phyloP scores from a whole-genome alignment of 257 asterid genomes.

The Apocynum venetum region DNA sequence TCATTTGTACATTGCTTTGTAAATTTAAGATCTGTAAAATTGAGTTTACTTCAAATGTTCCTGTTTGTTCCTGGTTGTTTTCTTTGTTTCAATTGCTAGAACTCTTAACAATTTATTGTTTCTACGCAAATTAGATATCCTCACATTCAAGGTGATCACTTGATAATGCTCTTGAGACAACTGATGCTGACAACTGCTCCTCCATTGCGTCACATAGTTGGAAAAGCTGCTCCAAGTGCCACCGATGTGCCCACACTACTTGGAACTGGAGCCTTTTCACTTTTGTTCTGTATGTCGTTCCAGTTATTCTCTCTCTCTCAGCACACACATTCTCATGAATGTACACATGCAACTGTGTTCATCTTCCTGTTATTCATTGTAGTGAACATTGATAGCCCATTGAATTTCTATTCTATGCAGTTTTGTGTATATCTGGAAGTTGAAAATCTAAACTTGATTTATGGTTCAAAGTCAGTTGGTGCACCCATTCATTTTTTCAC shows the following conservation, averaged over 20 bases:
- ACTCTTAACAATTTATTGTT: background rate
- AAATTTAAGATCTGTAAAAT: background rate
- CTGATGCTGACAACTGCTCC: constrained; percentile 60
- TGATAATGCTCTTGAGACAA: constrained; percentile 79
- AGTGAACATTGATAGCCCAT: background rate
- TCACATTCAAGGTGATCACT: constrained; percentile 73
- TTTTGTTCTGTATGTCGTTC: constrained; percentile 58
- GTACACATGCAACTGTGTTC: too few relatives aligned
- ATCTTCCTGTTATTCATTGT: background rate
- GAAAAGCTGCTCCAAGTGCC: constrained; percentile 63
- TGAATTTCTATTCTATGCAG: background rate
- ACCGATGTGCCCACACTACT: constrained; percentile 92
- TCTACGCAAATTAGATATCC: constrained; percentile 55
- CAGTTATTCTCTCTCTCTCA: constrained; percentile 17
- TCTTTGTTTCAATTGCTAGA: constrained; percentile 13
- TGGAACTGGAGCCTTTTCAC: constrained; percentile 85
- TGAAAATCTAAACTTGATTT: background rate
- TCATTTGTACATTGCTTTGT: too few relatives aligned
- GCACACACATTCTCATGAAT: background rate
- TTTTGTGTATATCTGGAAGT: background rate
- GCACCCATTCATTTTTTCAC: background rate
- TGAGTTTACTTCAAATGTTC: background rate
- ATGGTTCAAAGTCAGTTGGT: background rate
- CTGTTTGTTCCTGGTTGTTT: background rate
- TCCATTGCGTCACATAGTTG: constrained; percentile 50